Evolutionary conservation across 176 grass and related monocot genomes (phyloP).

Genomic region (Carex myosuroides): DNA sequence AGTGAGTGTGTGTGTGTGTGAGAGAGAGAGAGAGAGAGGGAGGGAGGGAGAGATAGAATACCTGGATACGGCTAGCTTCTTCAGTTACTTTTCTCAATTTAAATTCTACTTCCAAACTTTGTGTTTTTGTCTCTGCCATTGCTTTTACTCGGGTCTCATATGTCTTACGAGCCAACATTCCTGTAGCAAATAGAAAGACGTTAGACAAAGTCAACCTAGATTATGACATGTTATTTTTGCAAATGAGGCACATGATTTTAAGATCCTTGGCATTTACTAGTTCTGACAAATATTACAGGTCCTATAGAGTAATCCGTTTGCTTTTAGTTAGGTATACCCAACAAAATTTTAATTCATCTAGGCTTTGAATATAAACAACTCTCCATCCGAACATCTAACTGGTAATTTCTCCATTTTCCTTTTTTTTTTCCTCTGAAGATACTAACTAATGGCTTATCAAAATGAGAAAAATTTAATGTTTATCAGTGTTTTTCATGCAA

Average conservation of each 20-base stretch:
- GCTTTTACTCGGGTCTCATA: conserved; percentile 50
- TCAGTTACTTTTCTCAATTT: conserved; percentile 87
- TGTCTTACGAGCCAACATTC: conserved; percentile 61
- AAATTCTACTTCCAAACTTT: conserved; percentile 90
- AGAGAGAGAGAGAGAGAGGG: background rate
- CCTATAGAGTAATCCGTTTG: background rate
- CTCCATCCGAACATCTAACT: background rate
- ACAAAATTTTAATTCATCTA: background rate
- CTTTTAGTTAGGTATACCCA: background rate
- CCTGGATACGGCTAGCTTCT: conserved; percentile 69
- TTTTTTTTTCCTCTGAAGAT: background rate
- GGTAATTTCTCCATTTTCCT: background rate
- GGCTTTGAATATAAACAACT: background rate
- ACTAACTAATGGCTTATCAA: background rate
- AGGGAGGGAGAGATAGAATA: conserved; percentile 15
- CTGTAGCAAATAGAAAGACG: conserved; percentile 30
- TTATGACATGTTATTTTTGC: background rate
- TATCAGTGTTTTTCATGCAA: background rate
- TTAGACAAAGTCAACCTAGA: background rate
- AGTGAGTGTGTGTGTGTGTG: background rate
- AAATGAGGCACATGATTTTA: background rate
- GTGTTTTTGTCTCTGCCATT: conserved; percentile 44
- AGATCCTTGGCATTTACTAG: background rate
- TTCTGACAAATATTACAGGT: background rate
- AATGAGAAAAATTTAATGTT: background rate